These are phyloP conservation scores for Aspergillus niger DNA, from an alignment of 2,329 filamentous ascomycete genomes.

Conservation along the genomic window DNA sequence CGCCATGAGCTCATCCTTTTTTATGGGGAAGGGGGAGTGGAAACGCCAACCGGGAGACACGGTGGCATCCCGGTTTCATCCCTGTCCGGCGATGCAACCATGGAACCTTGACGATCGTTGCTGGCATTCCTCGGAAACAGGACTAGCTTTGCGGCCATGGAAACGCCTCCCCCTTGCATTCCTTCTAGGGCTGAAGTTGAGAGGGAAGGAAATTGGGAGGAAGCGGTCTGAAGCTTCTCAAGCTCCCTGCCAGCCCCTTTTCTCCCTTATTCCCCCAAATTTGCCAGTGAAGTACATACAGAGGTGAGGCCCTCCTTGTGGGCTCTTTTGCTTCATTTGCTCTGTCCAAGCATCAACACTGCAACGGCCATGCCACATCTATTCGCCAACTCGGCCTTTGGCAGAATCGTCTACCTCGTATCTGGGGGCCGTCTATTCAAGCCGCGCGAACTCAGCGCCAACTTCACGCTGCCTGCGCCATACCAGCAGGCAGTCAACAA, in stretches of 20 bases:
- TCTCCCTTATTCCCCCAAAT: no score
- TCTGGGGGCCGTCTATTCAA: background rate
- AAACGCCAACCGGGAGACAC: background rate
- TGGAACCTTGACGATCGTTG: background rate
- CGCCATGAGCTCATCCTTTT: background rate
- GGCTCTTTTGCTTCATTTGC: no score
- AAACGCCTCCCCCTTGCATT: background rate
- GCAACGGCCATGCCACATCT: background rate
- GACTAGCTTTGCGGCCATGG: background rate
- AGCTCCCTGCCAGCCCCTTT: no score
- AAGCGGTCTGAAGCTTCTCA: background rate
- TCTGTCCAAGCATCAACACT: background rate
- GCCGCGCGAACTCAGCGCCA: background rate
- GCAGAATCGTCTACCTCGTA: background rate
- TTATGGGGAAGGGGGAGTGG: background rate
- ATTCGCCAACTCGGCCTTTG: background rate
- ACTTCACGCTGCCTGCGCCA: background rate
- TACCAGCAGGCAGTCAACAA: background rate
- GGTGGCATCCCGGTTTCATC: background rate
- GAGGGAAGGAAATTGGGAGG: background rate
- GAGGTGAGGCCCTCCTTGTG: no score
- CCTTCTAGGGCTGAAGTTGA: background rate
- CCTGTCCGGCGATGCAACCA: background rate
- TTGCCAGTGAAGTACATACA: no score
- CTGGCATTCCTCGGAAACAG: background rate